Base-by-base conservation (phyloP, 1,139 yeast genomes). In the Ogataea hybrid region DNA sequence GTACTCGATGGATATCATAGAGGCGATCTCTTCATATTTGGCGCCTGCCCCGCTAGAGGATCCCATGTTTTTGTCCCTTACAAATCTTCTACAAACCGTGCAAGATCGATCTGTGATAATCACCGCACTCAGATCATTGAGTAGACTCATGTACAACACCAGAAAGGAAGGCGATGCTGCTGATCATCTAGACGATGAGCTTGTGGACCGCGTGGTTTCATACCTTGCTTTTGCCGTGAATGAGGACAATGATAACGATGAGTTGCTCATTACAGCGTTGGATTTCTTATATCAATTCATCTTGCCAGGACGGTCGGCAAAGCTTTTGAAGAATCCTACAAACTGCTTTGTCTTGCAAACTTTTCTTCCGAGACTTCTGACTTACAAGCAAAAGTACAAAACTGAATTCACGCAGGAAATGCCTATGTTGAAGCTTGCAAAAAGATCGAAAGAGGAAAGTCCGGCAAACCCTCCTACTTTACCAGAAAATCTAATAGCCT, bases 1-100 rank as follows among this genome's bases (percentile, higher is more conserved):
- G 46, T 88, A 85, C 59, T 69, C 82, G 21, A 65, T 89, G 42
- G 98, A 92, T 61, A 75, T 90, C 32, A 75, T 87, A 41, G 98
- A 92, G 59, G 82, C 92, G 2, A 76, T 89, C 35, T 81, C 92
- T 5, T 84, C 96, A 39, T 87, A 86, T 62, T 73, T 86, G 53
- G 81, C 88, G 11, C 92, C 94, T 27, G 83, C 81, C 28, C 71
- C 75, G 35, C 75, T 74, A 49, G 77, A 78, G 52, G 90, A 84
- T 60, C 75, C 75, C 8, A 67, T 81, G 44, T 82, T 84, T 59
- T 64, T 73, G 41, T 64, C 71, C 8, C 64, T 84, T 37, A 64
- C 79, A 35, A 57, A 64, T 7, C 66, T 80, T 17, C 69, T 83
- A 37, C 60, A 63, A 21, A 52, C 56, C 18, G 68, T 79, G 7